Percentiles rank a stretch among this genome's conserved stretches.
These are phyloP conservation scores for Inga laurina DNA, from an alignment of 306 rosid genomes.

Conservation along the genomic window DNA sequence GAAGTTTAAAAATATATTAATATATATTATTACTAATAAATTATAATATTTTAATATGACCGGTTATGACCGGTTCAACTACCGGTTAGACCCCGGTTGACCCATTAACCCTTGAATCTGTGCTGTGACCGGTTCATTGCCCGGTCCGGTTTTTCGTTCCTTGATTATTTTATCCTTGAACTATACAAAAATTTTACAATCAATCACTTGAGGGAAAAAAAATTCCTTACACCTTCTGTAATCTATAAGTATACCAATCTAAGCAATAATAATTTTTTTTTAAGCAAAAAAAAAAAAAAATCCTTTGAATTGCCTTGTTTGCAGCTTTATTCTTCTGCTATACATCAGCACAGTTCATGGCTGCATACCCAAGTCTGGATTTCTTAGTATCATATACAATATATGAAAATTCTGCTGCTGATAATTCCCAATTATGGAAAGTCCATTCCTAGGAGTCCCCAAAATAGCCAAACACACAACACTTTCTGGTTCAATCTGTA, in stretches of 20 bases:
- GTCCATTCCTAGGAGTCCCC: constrained; percentile 62
- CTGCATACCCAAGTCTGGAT: constrained; percentile 74
- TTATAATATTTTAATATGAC: too few species aligned
- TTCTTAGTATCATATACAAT: constrained; percentile 71
- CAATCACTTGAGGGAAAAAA: neutral
- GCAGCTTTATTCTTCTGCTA: constrained; percentile 23
- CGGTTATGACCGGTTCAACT: too few species aligned
- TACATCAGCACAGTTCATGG: constrained; percentile 71
- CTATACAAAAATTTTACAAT: neutral
- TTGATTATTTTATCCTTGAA: neutral
- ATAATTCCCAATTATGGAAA: constrained; percentile 82
- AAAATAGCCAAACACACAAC: constrained; percentile 71
- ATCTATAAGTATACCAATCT: neutral
- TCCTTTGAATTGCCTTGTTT: constrained; percentile 15
- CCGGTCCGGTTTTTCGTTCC: too few species aligned
- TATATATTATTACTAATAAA: too few species aligned
- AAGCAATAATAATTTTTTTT: neutral
- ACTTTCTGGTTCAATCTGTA: constrained; percentile 58
- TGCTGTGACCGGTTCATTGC: too few species aligned
- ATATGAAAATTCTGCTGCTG: constrained; percentile 90
- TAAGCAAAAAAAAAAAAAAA: neutral
- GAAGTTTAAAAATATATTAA: too few species aligned
- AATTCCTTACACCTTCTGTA: neutral
- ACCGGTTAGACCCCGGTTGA: too few species aligned
- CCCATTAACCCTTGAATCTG: too few species aligned